phyloP scores from a whole-genome alignment of 352 stramenopile species.

The Vaucheria bursata region DNA sequence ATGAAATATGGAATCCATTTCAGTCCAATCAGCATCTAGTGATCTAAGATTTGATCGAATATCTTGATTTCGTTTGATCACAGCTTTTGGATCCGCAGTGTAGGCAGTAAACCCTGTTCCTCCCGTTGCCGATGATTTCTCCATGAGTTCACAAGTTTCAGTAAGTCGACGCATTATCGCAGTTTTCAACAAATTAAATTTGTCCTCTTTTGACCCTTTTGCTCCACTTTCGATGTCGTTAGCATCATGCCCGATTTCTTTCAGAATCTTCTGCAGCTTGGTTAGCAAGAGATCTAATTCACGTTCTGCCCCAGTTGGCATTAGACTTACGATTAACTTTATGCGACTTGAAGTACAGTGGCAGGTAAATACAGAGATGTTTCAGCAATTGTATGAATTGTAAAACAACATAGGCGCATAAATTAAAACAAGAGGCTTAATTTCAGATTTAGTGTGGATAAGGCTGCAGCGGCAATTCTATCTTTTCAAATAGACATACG shows the following conservation, averaged over 20 bases:
- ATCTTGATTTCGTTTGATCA: slow-evolving; percentile 42
- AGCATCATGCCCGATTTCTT: slow-evolving; percentile 19
- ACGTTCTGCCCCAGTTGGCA: slow-evolving; percentile 24
- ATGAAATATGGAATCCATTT: slow-evolving; percentile 37
- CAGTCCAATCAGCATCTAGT: slow-evolving; percentile 38
- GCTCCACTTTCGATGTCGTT: slow-evolving; percentile 17
- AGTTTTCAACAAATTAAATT: slow-evolving; percentile 35
- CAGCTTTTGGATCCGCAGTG: slow-evolving; percentile 30
- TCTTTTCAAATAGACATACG: no score
- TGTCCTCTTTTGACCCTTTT: slow-evolving; percentile 35
- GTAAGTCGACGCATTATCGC: slow-evolving; percentile 28
- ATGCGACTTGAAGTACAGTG: no score
- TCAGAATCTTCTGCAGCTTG: slow-evolving; percentile 45
- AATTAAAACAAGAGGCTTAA: no score
- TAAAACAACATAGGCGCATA: no score
- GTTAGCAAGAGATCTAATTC: slow-evolving; percentile 36
- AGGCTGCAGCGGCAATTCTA: no score
- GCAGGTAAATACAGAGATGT: no score
- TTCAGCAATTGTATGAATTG: no score
- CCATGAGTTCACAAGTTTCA: slow-evolving; percentile 46
- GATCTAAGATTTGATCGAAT: slow-evolving; percentile 26
- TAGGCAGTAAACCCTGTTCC: neutral
- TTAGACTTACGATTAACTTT: no score
- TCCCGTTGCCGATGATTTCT: slow-evolving; percentile 27
- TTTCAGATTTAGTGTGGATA: no score